Evolutionary conservation across 352 stramenopile genomes (phyloP).

Genomic region (Phytophthora megakarya): DNA sequence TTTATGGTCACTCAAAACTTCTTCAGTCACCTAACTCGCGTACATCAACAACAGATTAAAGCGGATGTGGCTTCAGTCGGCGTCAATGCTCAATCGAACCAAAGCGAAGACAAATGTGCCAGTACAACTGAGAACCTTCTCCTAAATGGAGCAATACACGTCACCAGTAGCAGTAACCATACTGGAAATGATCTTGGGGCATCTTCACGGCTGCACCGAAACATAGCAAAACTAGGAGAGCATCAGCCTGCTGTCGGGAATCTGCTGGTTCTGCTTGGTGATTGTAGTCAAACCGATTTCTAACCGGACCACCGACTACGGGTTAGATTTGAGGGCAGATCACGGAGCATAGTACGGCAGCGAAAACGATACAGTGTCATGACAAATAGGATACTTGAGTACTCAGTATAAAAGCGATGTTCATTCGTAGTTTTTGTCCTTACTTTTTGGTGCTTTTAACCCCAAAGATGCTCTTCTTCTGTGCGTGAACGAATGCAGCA

Average conservation of each 20-base stretch:
- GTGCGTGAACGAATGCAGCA: constrained; percentile 35
- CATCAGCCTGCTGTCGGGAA: constrained; percentile 42
- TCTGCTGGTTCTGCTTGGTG: constrained; percentile 32
- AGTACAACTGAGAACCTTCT: constrained; percentile 5
- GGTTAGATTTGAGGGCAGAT: constrained; percentile 12
- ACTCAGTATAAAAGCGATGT: too few relatives aligned
- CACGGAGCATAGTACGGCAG: neutral
- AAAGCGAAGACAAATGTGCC: constrained; percentile 14
- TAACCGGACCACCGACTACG: neutral
- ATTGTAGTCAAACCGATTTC: constrained; percentile 5
- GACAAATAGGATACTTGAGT: neutral
- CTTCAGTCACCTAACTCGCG: constrained; percentile 13
- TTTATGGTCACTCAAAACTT: constrained; percentile 1
- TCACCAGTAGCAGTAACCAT: constrained; percentile 2
- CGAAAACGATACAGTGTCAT: neutral
- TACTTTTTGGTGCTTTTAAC: constrained; percentile 65
- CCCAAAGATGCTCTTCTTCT: constrained; percentile 63
- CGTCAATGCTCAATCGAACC: constrained; percentile 15
- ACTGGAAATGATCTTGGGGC: constrained; percentile 2
- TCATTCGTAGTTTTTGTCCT: constrained; percentile 3
- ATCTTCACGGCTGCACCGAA: constrained; percentile 17
- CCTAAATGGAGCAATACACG: constrained; percentile 14
- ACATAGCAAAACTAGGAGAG: constrained; percentile 35
- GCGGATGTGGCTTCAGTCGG: neutral
- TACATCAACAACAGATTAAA: constrained; percentile 16